phyloP scores from a whole-genome alignment of 768 basidiomycete species.

The Xerocomellus intermedius region DNA sequence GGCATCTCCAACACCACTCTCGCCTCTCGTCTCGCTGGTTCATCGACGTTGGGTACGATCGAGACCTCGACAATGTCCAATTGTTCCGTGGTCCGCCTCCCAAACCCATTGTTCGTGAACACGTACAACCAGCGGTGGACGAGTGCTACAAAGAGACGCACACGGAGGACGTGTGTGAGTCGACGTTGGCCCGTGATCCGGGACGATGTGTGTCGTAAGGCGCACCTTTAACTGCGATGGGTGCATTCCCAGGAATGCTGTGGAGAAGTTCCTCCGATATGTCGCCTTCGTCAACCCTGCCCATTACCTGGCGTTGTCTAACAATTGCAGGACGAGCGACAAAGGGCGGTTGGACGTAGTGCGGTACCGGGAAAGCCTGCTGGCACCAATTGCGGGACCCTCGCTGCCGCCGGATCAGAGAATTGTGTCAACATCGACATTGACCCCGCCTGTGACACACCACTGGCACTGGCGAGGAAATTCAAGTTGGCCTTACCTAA shows the following conservation, averaged over 20 bases:
- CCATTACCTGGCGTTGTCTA: not conserved
- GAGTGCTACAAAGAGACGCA: constrained; percentile 24
- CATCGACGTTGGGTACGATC: constrained; percentile 36
- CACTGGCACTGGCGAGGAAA: too few relatives aligned
- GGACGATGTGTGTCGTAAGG: not conserved
- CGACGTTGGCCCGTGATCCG: not conserved
- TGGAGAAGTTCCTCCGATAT: not conserved
- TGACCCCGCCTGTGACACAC: too few relatives aligned
- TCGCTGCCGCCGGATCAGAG: too few relatives aligned
- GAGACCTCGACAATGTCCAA: constrained; percentile 39
- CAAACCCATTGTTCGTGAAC: constrained; percentile 29
- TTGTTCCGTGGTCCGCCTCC: constrained; percentile 1
- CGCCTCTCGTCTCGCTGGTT: constrained; percentile 36
- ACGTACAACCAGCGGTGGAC: constrained; percentile 39
- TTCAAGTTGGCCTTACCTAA: too few relatives aligned
- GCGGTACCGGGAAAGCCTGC: not conserved
- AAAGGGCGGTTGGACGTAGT: not conserved
- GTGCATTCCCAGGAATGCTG: constrained; percentile 21
- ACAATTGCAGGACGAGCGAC: not conserved
- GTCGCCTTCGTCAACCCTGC: not conserved
- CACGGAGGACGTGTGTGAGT: not conserved
- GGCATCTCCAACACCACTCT: constrained; percentile 41
- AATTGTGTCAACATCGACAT: too few relatives aligned
- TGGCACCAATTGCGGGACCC: not conserved
- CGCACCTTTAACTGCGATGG: constrained; percentile 22